Evolutionary conservation across 768 basidiomycete species (phyloP).

Genomic region (Russula compacta): DNA sequence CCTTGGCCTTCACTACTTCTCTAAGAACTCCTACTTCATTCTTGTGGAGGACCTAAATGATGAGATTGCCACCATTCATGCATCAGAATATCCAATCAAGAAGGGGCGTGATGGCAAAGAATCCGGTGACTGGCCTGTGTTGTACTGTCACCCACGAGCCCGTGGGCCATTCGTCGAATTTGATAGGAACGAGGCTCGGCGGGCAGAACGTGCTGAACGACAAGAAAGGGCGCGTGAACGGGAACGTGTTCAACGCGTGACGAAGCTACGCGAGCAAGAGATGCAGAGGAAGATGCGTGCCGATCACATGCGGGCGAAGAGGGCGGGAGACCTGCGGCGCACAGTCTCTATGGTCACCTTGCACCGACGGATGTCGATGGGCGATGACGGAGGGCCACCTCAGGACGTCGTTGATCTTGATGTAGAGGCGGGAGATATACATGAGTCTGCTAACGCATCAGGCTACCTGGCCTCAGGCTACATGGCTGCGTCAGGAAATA

Average conservation of each 20-base stretch:
- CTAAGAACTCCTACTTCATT: constrained; percentile 64
- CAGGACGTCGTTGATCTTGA: constrained; percentile 38
- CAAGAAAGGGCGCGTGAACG: constrained; percentile 38
- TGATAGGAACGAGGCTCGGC: constrained; percentile 61
- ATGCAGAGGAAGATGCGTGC: constrained; percentile 21
- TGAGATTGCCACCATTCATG: constrained; percentile 76
- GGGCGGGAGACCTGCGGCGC: constrained; percentile 54
- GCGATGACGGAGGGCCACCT: constrained; percentile 27
- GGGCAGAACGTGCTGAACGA: constrained; percentile 30
- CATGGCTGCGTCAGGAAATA: constrained; percentile 92
- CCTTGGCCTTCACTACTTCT: constrained; percentile 83
- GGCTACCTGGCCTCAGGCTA: constrained; percentile 65
- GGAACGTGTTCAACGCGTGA: constrained; percentile 25
- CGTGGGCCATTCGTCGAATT: constrained; percentile 69
- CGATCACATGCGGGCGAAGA: constrained; percentile 27
- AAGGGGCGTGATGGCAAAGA: constrained; percentile 45
- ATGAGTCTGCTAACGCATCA: constrained; percentile 57
- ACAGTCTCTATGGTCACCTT: constrained; percentile 71
- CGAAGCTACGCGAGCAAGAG: constrained; percentile 25
- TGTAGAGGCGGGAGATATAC: constrained; percentile 28
- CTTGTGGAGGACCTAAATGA: constrained; percentile 86
- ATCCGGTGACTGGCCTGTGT: constrained; percentile 69
- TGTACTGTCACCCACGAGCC: constrained; percentile 67
- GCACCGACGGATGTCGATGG: constrained; percentile 41
- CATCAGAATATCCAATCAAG: constrained; percentile 64